Conservation (phyloP, 176 grass and related monocot genomes). For the Eleusine indica region DNA sequence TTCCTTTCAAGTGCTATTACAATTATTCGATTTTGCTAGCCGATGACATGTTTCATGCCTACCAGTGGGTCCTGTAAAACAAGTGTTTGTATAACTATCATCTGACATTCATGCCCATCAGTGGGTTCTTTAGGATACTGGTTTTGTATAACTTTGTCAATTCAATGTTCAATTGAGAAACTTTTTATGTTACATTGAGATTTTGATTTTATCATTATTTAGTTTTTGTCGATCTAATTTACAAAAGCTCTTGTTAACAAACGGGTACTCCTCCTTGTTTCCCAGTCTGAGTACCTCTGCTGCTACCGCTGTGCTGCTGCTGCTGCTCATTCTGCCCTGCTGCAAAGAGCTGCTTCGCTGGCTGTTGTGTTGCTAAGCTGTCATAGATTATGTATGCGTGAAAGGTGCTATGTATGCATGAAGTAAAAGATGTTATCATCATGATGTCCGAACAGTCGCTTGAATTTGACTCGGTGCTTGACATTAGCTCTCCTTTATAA, state of each 20-base stretch:
- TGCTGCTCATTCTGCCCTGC: conserved; percentile 48
- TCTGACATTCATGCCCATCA: conserved; percentile 21
- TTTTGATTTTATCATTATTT: neutral
- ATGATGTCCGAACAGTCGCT: conserved; percentile 21
- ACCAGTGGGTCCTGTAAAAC: conserved; percentile 5
- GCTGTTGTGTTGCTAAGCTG: conserved; percentile 53
- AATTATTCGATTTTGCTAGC: neutral
- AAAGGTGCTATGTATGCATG: conserved; percentile 33
- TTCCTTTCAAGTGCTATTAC: conserved; percentile 5
- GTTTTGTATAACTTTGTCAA: neutral
- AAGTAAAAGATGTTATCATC: conserved; percentile 27
- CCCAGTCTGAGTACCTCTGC: conserved; percentile 55
- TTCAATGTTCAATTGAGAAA: neutral
- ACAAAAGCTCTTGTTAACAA: conserved; percentile 48
- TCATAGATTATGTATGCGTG: conserved; percentile 42
- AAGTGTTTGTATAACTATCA: neutral
- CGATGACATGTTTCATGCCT: conserved; percentile 14
- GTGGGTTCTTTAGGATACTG: conserved; percentile 3
- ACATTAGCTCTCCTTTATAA: neutral
- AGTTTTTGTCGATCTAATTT: conserved; percentile 31
- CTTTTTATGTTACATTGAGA: neutral
- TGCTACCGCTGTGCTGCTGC: conserved; percentile 37
- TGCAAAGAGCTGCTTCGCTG: conserved; percentile 59
- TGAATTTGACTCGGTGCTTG: conserved; percentile 17
- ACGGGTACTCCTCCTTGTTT: conserved; percentile 56